Percentiles rank a stretch among this genome's conserved stretches.
Conservation (phyloP, 208 protist species). For the Trypanosoma grayi region DNA sequence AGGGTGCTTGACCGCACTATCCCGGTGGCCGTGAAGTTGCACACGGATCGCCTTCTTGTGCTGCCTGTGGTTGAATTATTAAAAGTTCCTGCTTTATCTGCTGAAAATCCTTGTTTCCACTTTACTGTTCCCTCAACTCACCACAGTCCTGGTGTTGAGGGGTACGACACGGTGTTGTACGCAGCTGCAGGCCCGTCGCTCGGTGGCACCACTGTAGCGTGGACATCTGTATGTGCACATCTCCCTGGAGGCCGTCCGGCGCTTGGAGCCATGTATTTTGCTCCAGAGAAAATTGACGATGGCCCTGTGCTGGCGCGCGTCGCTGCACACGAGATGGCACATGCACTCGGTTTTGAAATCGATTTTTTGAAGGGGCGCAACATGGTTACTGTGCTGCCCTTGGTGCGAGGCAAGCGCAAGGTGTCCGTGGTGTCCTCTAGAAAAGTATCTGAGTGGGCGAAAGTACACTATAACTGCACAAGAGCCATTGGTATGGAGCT, state of each 20-base stretch:
- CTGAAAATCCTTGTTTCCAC: conserved; percentile 19
- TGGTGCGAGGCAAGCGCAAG: background rate
- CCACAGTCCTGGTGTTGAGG: conserved; percentile 30
- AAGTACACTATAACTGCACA: conserved; percentile 1
- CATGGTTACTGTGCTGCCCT: background rate
- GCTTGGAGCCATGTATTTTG: conserved; percentile 5
- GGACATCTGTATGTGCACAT: conserved; percentile 39
- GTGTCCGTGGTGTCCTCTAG: no score
- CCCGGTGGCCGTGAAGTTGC: background rate
- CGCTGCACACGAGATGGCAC: background rate
- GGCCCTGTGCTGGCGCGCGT: background rate
- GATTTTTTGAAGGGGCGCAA: background rate
- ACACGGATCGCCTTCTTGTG: conserved; percentile 16
- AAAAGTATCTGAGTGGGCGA: background rate
- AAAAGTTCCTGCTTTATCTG: background rate
- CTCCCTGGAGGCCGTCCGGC: conserved; percentile 5
- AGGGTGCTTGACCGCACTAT: background rate
- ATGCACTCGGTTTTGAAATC: background rate
- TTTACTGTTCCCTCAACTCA: conserved; percentile 45
- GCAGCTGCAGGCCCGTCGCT: conserved; percentile 39
- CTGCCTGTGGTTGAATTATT: background rate
- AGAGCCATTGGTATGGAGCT: conserved; percentile 27
- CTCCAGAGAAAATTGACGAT: background rate
- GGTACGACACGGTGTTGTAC: conserved; percentile 62
- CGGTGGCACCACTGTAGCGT: conserved; percentile 27